Base-by-base conservation (phyloP, 495 filamentous ascomycete species). In the Podospora tetraspora region DNA sequence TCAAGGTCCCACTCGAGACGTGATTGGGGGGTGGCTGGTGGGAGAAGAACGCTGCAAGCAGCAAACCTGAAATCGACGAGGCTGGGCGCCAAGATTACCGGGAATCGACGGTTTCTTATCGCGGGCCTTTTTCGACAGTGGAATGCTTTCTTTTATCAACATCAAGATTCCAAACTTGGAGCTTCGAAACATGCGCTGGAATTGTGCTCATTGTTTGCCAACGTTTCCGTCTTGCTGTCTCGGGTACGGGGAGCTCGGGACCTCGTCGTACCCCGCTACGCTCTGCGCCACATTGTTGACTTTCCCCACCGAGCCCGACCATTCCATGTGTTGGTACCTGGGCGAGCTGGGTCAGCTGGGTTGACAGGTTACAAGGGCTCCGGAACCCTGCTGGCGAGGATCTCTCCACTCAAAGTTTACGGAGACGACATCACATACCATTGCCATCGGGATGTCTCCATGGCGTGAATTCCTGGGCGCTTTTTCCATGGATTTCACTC, bases 261-360 rank as follows among this genome's bases (percentile, higher is more conserved):
- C 60, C 60, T 62, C 27, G 10, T 22, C 23, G 60, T 22, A n/a
- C 27, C 25, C 19, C 19, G 22, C 25, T 16, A n/a, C 19, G 63
- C 63, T 59, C 63, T 34, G 63, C 57, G 63, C 63, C 63, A 65
- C 52, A 27, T 59, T 57, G 63, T 65, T 65, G 63, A 59, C 63
- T 43, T 65, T 30, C 56, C 52, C 27, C 24, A 6, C 63, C 63
- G 52, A 25, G 37, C 56, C 59, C 24, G 27, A 27, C 27, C 27
- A 25, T 16, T 37, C n/a, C n/a, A n/a, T n/a, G 34, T 37, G 34
- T 37, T 37, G 34, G 34, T 43, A 13, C 34, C 34, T 43, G 43
- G 43, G 3, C n/a, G 16, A n/a, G 43, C 43, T 43, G 43, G 43
- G 19, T 52, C 43, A 52, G 43, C 43, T 52, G 43, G 6, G 43